Evolutionary conservation across 2,329 filamentous ascomycete genomes (phyloP), one percentile per base, ranked within the genome.

Genomic region (Aspergillus brunneoviolaceus): DNA sequence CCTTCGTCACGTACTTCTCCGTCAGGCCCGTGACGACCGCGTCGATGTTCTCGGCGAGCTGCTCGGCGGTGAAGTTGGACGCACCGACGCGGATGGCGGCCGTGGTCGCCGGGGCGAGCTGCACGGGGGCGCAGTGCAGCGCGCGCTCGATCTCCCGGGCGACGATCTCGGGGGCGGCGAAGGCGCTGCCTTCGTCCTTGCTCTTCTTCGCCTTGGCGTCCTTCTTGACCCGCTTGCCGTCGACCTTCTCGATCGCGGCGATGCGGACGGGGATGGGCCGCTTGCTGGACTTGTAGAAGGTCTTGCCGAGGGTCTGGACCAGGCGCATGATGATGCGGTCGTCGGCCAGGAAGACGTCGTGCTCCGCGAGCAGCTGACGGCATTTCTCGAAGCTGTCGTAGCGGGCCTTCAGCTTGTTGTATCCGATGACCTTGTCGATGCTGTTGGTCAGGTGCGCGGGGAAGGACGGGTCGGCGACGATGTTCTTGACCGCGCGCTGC

Each of bases 311-410:
- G 2, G 88, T 81, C 65, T 86, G 85, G 59, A 93, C 91, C 61
- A 98, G 83, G 61, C 84, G 81, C 60, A 84, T 85, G 63, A 87
- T 80, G 58, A 99, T 90, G 52, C 95, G 85, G 72, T 96, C 91
- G 75, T 99, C 95, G 55, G 90, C 94, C 59, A 99, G 84, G 80
- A 99, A 98, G 59, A 98, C 81, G 74, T 98, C 95, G 77, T 97
- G 92, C 76, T 96, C 91, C 49, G 87, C 81, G 63, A 89, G 85
- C 39, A 99, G 85, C 76, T 95, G 91, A 65, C 95, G 85, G 77
- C 91, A 88, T 56, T 87, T 87, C 80, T 99, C 95, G 78, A 91
- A 99, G 62, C 90, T 86, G 81, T 90, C 88, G 84, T 90, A 97
- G 80, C 95, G 94, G 68, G 88, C 84, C 80, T 94, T 94, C 69